Evolutionary conservation across 129 eudicot genomes (phyloP).

Genomic region (Scalesia atractyloides): DNA sequence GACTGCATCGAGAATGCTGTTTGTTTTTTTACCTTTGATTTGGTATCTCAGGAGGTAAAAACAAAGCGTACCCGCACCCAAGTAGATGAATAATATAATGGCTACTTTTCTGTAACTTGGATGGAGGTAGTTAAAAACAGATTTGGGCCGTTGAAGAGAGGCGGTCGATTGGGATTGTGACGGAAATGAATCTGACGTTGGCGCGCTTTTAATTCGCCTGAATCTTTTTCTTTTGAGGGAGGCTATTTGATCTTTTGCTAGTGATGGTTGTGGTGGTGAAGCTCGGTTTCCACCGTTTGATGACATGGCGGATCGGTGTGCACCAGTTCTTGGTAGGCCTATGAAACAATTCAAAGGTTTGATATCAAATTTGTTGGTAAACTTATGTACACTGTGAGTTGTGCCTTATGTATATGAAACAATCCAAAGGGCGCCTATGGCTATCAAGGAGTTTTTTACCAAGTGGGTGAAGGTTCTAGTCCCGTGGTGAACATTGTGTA

Average conservation of each 20-base stretch:
- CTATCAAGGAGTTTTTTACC: too few species aligned
- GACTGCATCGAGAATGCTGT: constrained; percentile 62
- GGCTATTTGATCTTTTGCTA: constrained; percentile 25
- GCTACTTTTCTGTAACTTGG: constrained; percentile 63
- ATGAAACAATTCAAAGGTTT: not conserved
- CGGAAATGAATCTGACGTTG: constrained; percentile 46
- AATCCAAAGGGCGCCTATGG: too few species aligned
- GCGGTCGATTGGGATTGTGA: constrained; percentile 32
- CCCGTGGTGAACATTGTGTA: too few species aligned
- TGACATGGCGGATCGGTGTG: constrained; percentile 11
- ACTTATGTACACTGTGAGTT: too few species aligned
- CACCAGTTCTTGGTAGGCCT: constrained; percentile 8
- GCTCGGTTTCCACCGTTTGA: constrained; percentile 2
- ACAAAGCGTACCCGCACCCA: constrained; percentile 59
- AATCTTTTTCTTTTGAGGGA: constrained; percentile 56
- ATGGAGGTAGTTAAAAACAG: constrained; percentile 48
- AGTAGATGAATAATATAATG: constrained; percentile 49
- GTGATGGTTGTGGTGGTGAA: constrained; percentile 21
- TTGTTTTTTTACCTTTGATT: constrained; percentile 58
- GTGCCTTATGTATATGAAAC: too few species aligned
- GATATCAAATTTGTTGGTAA: not conserved
- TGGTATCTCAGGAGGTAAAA: constrained; percentile 73
- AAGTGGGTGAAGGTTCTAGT: too few species aligned
- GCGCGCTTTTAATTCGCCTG: constrained; percentile 76
- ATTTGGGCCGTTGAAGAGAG: constrained; percentile 32